phyloP scores from a whole-genome alignment of 495 filamentous ascomycete genomes.

The Margaritispora aquatica region DNA sequence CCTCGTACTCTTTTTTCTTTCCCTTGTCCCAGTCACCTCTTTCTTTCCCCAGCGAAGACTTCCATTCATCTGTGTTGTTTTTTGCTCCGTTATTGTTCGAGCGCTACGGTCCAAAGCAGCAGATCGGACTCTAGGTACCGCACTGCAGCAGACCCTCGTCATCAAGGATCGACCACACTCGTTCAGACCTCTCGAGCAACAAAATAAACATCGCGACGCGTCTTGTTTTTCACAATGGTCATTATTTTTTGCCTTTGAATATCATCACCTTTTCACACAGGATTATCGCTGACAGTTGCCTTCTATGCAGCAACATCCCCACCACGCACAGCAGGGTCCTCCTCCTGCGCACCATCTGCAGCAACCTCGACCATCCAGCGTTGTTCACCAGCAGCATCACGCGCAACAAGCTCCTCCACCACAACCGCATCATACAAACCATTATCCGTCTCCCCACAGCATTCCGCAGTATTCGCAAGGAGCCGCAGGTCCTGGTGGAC shows the following conservation, averaged over 20 bases:
- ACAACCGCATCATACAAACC: conserved; percentile 43
- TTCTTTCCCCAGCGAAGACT: neutral
- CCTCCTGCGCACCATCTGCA: conserved; percentile 41
- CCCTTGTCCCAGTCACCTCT: conserved; percentile 7
- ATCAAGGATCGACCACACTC: conserved; percentile 22
- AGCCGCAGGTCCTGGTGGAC: conserved; percentile 40
- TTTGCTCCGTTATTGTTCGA: conserved; percentile 9
- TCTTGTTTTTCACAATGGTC: conserved; percentile 25
- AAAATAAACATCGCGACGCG: conserved; percentile 26
- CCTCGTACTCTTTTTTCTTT: conserved; percentile 23
- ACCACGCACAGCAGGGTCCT: conserved; percentile 49
- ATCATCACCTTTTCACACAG: conserved; percentile 6
- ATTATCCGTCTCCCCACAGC: conserved; percentile 54
- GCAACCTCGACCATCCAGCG: conserved; percentile 56
- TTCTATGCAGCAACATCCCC: conserved; percentile 52
- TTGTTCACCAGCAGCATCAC: conserved; percentile 61
- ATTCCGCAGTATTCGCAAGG: conserved; percentile 42
- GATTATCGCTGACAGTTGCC: conserved; percentile 16
- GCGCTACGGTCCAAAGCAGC: conserved; percentile 13
- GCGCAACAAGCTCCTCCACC: conserved; percentile 39
- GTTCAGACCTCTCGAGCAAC: conserved; percentile 19
- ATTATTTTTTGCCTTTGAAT: conserved; percentile 21
- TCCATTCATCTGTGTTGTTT: neutral
- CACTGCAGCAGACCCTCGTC: conserved; percentile 22
- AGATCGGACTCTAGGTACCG: conserved; percentile 21